phyloP scores from a whole-genome alignment of 148 eudicot genomes.

The Tetragonia tetragonoides region DNA sequence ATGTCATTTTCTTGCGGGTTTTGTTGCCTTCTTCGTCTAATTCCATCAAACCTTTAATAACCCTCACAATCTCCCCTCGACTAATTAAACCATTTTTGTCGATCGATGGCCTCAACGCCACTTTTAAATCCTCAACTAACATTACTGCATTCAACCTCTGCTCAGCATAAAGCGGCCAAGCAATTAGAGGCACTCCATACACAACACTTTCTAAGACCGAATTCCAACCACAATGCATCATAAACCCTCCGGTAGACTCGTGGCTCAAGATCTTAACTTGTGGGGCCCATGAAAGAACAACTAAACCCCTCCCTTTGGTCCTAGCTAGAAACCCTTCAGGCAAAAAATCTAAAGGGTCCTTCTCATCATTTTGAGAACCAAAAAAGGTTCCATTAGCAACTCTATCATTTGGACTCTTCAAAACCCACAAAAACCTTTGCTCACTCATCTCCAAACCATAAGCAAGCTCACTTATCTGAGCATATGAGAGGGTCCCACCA shows the following conservation, averaged over 20 bases:
- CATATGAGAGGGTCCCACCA: conserved; percentile 49
- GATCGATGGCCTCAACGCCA: conserved; percentile 38
- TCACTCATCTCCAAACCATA: conserved; percentile 52
- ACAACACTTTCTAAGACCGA: conserved; percentile 51
- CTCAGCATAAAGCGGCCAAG: conserved; percentile 63
- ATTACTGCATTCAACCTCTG: conserved; percentile 48
- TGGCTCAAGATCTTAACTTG: conserved; percentile 45
- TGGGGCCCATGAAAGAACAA: conserved; percentile 50
- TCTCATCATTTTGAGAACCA: conserved; percentile 10
- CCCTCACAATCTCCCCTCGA: conserved; percentile 33
- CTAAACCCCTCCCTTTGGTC: conserved; percentile 45
- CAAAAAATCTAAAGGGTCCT: conserved; percentile 38
- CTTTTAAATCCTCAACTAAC: conserved; percentile 39
- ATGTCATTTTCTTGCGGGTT: conserved; percentile 30
- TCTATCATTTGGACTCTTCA: conserved; percentile 40
- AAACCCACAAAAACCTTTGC: conserved; percentile 55
- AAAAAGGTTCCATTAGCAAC: conserved; percentile 37
- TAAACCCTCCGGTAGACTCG: conserved; percentile 48
- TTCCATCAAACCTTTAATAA: conserved; percentile 44
- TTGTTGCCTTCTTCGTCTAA: conserved; percentile 47
- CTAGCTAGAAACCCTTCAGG: conserved; percentile 53
- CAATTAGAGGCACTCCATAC: conserved; percentile 45
- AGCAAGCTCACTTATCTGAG: conserved; percentile 49
- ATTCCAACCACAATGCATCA: conserved; percentile 63
- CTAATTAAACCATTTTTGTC: conserved; percentile 27